Conservation (phyloP, 495 filamentous ascomycete genomes). For the Aspergillus wentii region DNA sequence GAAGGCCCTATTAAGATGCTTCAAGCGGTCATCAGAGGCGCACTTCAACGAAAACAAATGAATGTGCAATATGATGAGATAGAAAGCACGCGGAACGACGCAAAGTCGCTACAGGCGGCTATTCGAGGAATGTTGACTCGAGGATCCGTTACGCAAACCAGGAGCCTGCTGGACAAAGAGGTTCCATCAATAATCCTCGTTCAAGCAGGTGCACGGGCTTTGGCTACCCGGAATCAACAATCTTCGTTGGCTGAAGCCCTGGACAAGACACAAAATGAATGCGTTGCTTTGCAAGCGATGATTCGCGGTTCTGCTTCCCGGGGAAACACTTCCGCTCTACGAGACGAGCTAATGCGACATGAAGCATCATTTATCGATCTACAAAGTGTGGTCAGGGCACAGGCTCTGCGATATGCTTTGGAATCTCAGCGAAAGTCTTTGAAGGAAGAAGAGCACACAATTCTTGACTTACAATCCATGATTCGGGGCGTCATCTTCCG, state of each 20-base stretch:
- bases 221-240: conserved; percentile 26
- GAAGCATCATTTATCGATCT: conserved; percentile 19
- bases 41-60: conserved; percentile 46
- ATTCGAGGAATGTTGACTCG: conserved; percentile 51
- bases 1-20: conserved; percentile 37
- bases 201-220: conserved; percentile 40
- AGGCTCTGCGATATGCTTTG: conserved; percentile 30
- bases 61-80: conserved; percentile 47
- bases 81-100: conserved; percentile 14
- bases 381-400: conserved; percentile 30
- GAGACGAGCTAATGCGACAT: conserved; percentile 24
- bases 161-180: conserved; percentile 25
- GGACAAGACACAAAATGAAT: conserved; percentile 17
- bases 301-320: conserved; percentile 33
- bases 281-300: conserved; percentile 36
- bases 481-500: conserved; percentile 42
- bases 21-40: conserved; percentile 39
- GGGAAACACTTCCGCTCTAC: conserved; percentile 18
- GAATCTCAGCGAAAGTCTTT: conserved; percentile 27
- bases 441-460: conserved; percentile 22
- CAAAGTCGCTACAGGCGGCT: conserved; percentile 38
- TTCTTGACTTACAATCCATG: conserved; percentile 44
- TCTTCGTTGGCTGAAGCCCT: conserved; percentile 27
- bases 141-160: conserved; percentile 30
- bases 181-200: conserved; percentile 32